Percentiles rank a stretch among this genome's conserved stretches.
These are phyloP conservation scores for Ascochyta pisi DNA, from an alignment of 2,329 filamentous ascomycete genomes.

Conservation along the genomic window DNA sequence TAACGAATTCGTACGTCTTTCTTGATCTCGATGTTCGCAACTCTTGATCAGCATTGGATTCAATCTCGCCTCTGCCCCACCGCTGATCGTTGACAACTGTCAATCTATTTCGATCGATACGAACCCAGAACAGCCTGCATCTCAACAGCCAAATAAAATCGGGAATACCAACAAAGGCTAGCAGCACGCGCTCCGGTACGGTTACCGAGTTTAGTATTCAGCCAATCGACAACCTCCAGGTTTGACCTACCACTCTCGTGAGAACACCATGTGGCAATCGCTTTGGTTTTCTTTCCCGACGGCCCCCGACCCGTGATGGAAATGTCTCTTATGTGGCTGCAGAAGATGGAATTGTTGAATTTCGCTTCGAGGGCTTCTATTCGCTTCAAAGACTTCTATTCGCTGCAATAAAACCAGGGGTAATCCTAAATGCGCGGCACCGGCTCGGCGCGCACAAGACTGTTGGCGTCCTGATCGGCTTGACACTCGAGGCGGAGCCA, in stretches of 20 bases:
- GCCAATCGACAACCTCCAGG: not conserved
- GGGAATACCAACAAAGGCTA: not conserved
- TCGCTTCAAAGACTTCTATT: slow-evolving; percentile 18
- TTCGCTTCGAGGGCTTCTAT: slow-evolving; percentile 10
- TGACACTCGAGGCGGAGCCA: slow-evolving; percentile 21
- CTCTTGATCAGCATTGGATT: not conserved
- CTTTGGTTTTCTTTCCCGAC: not conserved
- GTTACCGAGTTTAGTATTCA: slow-evolving; percentile 1
- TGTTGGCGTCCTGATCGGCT: slow-evolving; percentile 18
- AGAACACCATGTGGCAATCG: slow-evolving; percentile 1
- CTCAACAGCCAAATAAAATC: not conserved
- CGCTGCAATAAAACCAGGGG: slow-evolving; percentile 19
- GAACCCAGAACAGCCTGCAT: not conserved
- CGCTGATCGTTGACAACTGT: slow-evolving; percentile 10
- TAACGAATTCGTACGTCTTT: too few species aligned
- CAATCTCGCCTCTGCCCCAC: slow-evolving; percentile 10
- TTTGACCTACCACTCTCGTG: not conserved
- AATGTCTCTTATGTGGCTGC: slow-evolving; percentile 17
- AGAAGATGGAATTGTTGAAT: slow-evolving; percentile 26
- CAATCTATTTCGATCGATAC: slow-evolving; percentile 15
- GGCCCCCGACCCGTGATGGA: slow-evolving; percentile 16
- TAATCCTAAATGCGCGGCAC: slow-evolving; percentile 19
- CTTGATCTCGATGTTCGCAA: not conserved
- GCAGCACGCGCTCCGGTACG: slow-evolving; percentile 6
- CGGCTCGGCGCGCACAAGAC: slow-evolving; percentile 37